A percentile compares a stretch with the other conserved stretches of the same genome.
These are phyloP conservation scores for Phytophthora syringae DNA, from an alignment of 352 stramenopile genomes.

Conservation along the genomic window DNA sequence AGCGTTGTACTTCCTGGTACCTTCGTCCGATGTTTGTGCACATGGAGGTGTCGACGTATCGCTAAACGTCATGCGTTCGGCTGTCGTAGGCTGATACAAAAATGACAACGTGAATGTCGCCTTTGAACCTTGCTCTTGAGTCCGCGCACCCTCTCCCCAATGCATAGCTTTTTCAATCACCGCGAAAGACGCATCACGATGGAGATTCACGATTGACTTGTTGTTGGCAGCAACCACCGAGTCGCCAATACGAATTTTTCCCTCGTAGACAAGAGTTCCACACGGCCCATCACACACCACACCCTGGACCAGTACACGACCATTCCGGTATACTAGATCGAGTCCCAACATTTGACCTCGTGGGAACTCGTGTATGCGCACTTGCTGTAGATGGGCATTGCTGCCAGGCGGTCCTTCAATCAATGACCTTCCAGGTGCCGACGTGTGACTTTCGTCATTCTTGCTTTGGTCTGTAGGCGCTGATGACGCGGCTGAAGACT, in stretches of 20 bases:
- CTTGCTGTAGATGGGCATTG: conserved; percentile 51
- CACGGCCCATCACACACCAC: conserved; percentile 73
- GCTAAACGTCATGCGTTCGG: conserved; percentile 34
- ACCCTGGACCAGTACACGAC: conserved; percentile 78
- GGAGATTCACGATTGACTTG: conserved; percentile 84
- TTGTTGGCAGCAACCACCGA: conserved; percentile 78
- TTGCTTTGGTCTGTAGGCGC: conserved; percentile 16
- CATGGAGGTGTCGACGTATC: conserved; percentile 36
- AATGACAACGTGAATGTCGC: conserved; percentile 74
- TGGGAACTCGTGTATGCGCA: conserved; percentile 69
- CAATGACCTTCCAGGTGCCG: conserved; percentile 3
- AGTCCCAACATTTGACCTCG: conserved; percentile 69
- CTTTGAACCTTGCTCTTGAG: conserved; percentile 16
- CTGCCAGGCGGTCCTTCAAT: conserved; percentile 10
- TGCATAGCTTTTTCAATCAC: conserved; percentile 74
- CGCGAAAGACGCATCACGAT: conserved; percentile 77
- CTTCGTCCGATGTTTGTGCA: conserved; percentile 32
- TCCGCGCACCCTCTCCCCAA: conserved; percentile 30
- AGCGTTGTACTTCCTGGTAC: conserved; percentile 55
- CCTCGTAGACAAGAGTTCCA: conserved; percentile 63
- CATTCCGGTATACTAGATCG: conserved; percentile 84
- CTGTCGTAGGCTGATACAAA: conserved; percentile 56
- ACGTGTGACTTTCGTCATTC: conserved; percentile 18
- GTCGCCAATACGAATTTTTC: conserved; percentile 80
- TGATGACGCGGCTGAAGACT: conserved; percentile 31